Base-by-base conservation (phyloP, 306 rosid species). In the Ormosia emarginata region DNA sequence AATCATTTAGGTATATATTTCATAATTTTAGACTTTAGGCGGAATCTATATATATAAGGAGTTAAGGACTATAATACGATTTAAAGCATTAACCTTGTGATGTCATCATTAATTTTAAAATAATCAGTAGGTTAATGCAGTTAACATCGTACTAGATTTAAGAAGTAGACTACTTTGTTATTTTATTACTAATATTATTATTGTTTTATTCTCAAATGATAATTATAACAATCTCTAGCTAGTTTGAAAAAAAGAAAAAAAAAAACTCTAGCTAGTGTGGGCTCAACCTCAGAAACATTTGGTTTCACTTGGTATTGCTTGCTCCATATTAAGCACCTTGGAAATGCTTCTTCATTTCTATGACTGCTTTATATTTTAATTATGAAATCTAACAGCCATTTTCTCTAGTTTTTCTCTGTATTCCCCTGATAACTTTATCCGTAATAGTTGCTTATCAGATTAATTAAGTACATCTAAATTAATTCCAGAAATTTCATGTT, bases 1-100 rank as follows among this genome's bases (percentile, higher is more conserved):
- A 86, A 88, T 90, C 82, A 88, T 86, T 82, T 75, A 70, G 58
- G 77, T 77, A 71, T 77, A 56, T 78, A 74, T 66, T 8, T 50
- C 64, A 46, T 62, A 68, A 67, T 67, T 83, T 74, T 73, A 65
- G 68, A 65, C 77, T 34, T 71, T 15, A 17, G 40, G 8, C 49
- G 15, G 14, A 41, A 73, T 76, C 39, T 3, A 29, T 66, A 8
- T 13, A 62, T 33, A 74, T 24, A 24, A 24, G 24, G 24, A 24
- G 24, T 24, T 29, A 37, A 67, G 56, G 77, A 33, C 3, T 29
- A 76, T 12, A 62, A 76, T 12, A 62, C 13, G 4, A 62, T 24
- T 77, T 55, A 68, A 39, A 52, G 74, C 36, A 67, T 46, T 75
- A 14, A 13, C 68, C 13, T 53, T 55, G 15, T 74, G 29, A 66